phyloP scores from a whole-genome alignment of 768 basidiomycete genomes.

The Pisolithus orientalis region DNA sequence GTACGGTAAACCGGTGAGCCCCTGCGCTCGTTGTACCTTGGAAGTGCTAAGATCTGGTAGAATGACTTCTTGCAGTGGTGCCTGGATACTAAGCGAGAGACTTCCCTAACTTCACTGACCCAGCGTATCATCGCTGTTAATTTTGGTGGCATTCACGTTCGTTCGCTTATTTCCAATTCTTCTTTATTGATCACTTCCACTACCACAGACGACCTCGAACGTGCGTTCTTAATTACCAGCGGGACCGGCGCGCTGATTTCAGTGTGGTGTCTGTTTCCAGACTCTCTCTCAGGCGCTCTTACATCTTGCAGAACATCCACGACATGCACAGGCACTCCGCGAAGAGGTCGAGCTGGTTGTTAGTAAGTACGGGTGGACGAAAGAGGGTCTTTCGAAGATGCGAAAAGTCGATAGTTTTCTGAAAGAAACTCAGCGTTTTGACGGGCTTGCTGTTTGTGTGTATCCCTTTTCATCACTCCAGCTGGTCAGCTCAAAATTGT shows the following conservation, averaged over 20 bases:
- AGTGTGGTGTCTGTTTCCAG: background rate
- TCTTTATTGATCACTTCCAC: background rate
- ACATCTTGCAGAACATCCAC: background rate
- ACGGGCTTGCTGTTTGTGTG: slow-evolving; percentile 17
- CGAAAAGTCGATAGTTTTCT: slow-evolving; percentile 35
- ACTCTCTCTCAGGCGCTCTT: background rate
- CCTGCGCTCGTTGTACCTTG: too few relatives aligned
- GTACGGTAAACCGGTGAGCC: background rate
- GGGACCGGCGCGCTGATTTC: too few relatives aligned
- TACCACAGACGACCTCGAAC: background rate
- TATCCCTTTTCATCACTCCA: background rate
- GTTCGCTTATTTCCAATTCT: background rate
- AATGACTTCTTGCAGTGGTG: background rate
- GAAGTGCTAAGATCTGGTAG: background rate
- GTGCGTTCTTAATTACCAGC: background rate
- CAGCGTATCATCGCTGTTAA: background rate
- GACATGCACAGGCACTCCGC: slow-evolving; percentile 19
- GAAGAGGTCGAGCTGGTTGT: slow-evolving; percentile 29
- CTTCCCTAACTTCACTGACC: background rate
- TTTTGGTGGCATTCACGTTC: background rate
- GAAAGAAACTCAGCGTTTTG: slow-evolving; percentile 26
- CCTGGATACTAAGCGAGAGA: background rate
- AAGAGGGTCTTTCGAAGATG: slow-evolving; percentile 16
- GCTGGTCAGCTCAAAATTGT: background rate
- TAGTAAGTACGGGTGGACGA: slow-evolving; percentile 17